A percentile compares a stretch with the other conserved stretches of the same genome.
Evolutionary conservation across 441 rosid genomes (phyloP).

Genomic region (Eugenia klotzschiana): DNA sequence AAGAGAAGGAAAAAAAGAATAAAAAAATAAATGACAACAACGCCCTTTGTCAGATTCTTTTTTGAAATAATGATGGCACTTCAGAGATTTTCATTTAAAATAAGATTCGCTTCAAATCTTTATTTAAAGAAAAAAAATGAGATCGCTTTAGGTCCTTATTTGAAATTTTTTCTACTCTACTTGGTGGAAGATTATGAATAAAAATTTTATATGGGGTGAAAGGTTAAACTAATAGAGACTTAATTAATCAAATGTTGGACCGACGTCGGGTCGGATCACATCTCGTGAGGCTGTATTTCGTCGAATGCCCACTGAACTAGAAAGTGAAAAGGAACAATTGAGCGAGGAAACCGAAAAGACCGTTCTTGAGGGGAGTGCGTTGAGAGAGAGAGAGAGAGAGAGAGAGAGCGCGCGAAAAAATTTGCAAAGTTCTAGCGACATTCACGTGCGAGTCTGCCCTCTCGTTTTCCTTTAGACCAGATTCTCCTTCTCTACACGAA

Average conservation of each 20-base stretch:
- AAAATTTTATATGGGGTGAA: background rate
- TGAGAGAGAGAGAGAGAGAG: background rate
- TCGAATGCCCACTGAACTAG: background rate
- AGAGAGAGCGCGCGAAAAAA: background rate
- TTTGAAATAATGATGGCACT: no score
- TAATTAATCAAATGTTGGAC: background rate
- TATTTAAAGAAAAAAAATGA: no score
- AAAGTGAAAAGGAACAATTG: background rate
- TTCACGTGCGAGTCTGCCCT: background rate
- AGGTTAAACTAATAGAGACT: background rate
- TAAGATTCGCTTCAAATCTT: rapidly evolving
- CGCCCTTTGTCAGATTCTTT: rapidly evolving
- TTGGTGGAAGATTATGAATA: background rate
- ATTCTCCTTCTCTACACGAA: background rate
- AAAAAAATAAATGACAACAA: no score
- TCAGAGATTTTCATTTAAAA: no score
- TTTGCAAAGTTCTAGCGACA: background rate
- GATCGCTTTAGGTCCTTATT: rapidly evolving
- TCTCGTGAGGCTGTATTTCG: background rate
- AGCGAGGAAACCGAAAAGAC: background rate
- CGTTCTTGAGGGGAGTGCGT: background rate
- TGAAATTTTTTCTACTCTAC: no score
- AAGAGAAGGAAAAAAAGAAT: no score
- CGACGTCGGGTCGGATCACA: background rate
- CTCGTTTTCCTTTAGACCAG: background rate